Conservation (phyloP, 805 yeast genomes). For the Lachancea nothofagi region DNA sequence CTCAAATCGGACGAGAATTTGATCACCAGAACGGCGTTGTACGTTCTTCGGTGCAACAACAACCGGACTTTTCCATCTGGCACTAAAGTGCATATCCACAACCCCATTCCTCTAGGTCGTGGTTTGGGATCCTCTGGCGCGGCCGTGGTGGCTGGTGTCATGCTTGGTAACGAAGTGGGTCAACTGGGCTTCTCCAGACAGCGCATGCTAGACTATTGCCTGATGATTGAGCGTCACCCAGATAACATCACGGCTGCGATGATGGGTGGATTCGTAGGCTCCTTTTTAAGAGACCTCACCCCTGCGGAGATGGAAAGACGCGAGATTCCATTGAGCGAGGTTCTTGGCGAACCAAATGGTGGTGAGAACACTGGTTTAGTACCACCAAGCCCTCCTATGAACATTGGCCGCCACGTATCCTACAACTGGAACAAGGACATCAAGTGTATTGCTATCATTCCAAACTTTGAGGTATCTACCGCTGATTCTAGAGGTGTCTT, state of each 20-base stretch:
- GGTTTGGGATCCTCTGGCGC: conserved; percentile 98
- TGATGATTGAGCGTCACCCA: conserved; percentile 97
- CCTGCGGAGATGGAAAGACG: conserved; percentile 67
- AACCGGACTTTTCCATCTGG: conserved; percentile 75
- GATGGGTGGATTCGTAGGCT: conserved; percentile 98
- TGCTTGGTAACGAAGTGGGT: conserved; percentile 83
- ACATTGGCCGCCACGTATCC: conserved; percentile 83
- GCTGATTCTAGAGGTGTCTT: conserved; percentile 87
- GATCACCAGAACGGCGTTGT: conserved; percentile 88
- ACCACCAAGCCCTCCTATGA: conserved; percentile 78
- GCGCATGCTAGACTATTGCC: conserved; percentile 86
- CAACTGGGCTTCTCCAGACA: conserved; percentile 64
- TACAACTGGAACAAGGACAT: conserved; percentile 78
- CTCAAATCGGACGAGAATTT: conserved; percentile 70
- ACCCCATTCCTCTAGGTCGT: conserved; percentile 94
- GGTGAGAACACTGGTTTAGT: conserved; percentile 62
- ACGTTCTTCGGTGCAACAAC: conserved; percentile 80
- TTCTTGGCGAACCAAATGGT: conserved; percentile 72
- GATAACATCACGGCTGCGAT: conserved; percentile 98
- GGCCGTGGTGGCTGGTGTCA: conserved; percentile 95
- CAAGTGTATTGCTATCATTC: conserved; percentile 86
- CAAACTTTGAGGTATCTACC: conserved; percentile 90
- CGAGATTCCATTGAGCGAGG: conserved; percentile 79
- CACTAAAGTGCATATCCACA: conserved; percentile 70
- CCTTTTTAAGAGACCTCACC: conserved; percentile 76